phyloP scores from a whole-genome alignment of 257 asterid genomes.

The Salvia hispanica region DNA sequence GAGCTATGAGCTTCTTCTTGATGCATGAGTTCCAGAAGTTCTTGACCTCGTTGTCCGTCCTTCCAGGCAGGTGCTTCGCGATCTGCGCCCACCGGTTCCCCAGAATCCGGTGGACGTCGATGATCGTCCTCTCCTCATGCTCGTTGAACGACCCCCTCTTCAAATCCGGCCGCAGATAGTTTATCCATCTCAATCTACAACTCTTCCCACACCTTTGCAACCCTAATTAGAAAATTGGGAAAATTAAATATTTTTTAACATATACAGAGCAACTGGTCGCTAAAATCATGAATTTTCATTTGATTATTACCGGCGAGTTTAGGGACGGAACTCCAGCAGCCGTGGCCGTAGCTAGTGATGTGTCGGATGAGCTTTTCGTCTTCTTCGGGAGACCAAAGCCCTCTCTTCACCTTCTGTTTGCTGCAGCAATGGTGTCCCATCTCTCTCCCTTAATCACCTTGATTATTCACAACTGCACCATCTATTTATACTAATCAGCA shows the following conservation, averaged over 20 bases:
- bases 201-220: slow-evolving; percentile 94
- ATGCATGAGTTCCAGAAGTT: slow-evolving; percentile 95
- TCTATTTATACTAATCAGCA: not conserved
- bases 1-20: slow-evolving; percentile 83
- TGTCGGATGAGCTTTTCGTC: slow-evolving; percentile 77
- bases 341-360: slow-evolving; percentile 76
- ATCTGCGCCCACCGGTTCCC: slow-evolving; percentile 98
- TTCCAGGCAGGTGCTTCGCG: slow-evolving; percentile 90
- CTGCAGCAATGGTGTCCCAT: slow-evolving; percentile 96
- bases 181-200: slow-evolving; percentile 91
- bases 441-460: too few relatives aligned
- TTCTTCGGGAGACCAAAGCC: slow-evolving; percentile 96
- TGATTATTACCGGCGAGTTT: slow-evolving; percentile 63
- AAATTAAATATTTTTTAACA: too few relatives aligned
- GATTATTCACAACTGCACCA: not conserved
- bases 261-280: too few relatives aligned
- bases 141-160: slow-evolving; percentile 83
- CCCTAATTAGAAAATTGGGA: too few relatives aligned
- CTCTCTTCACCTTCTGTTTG: slow-evolving; percentile 92
- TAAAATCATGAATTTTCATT: too few relatives aligned
- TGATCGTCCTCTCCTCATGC: slow-evolving; percentile 75
- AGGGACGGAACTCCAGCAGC: slow-evolving; percentile 97
- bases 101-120: slow-evolving; percentile 78
- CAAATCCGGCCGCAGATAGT: slow-evolving; percentile 89
- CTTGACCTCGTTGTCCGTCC: slow-evolving; percentile 95